Percentiles rank a stretch among this genome's conserved stretches.
Evolutionary conservation across 2,329 filamentous ascomycete species (phyloP).

Genomic region (Sporothrix protearum): DNA sequence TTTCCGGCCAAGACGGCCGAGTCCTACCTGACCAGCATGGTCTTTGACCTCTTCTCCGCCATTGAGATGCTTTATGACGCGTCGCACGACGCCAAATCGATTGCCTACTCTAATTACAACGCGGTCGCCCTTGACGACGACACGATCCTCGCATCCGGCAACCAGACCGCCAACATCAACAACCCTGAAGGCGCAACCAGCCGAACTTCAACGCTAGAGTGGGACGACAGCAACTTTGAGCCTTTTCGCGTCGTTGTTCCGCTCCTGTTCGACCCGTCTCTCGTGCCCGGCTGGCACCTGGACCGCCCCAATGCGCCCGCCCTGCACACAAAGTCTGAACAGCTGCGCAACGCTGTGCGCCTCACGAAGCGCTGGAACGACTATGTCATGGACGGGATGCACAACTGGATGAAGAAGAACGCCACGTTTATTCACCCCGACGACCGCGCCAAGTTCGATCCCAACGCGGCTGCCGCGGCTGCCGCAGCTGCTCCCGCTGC

Average conservation of each 20-base stretch:
- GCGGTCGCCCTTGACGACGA: not conserved
- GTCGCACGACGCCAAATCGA: conserved; percentile 41
- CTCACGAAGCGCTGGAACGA: conserved; percentile 52
- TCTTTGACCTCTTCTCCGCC: conserved; percentile 43
- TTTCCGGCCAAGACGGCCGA: conserved; percentile 43
- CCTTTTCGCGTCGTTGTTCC: conserved; percentile 52
- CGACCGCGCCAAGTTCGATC: not conserved
- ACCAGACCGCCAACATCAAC: not conserved
- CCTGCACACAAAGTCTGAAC: conserved; percentile 49
- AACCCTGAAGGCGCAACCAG: not conserved
- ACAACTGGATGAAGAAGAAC: conserved; percentile 43
- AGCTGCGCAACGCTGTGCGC: conserved; percentile 52
- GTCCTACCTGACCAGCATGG: conserved; percentile 38
- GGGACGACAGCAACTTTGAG: conserved; percentile 27
- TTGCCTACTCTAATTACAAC: conserved; percentile 47
- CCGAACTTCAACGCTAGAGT: conserved; percentile 28
- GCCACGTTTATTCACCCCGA: conserved; percentile 11
- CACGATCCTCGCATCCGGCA: conserved; percentile 16
- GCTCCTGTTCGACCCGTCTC: conserved; percentile 50
- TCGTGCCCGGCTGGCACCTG: conserved; percentile 51
- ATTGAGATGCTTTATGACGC: conserved; percentile 47
- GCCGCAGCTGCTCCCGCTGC: not conserved
- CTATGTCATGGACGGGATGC: conserved; percentile 40
- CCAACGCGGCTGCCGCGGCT: not conserved
- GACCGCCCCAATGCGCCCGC: conserved; percentile 42